A percentile compares a stretch with the other conserved stretches of the same genome.
Conservation (phyloP, 73 alveolate genomes). For the Paramecium octaurelia region DNA sequence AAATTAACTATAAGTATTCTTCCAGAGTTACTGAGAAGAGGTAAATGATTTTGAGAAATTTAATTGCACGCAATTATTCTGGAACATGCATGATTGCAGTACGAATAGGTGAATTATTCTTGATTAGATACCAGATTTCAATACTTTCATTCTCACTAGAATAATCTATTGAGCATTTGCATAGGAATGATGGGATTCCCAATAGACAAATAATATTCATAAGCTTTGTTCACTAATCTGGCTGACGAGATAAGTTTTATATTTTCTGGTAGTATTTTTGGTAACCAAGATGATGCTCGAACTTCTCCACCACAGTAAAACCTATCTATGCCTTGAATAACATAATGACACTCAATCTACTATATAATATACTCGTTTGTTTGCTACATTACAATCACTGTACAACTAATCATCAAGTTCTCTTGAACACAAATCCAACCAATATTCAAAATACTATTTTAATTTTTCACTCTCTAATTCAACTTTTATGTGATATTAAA, state of each 20-base stretch:
- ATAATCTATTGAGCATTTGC: background rate
- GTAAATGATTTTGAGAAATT: background rate
- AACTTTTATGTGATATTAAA: constrained; percentile 7
- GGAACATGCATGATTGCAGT: background rate
- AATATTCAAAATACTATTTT: constrained; percentile 44
- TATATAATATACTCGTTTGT: constrained; percentile 2
- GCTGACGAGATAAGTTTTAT: background rate
- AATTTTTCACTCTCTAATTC: constrained; percentile 42
- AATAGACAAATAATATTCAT: background rate
- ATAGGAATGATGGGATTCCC: background rate
- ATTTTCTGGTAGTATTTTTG: constrained; percentile 17
- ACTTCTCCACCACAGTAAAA: constrained; percentile 14
- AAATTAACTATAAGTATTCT: background rate
- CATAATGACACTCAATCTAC: background rate
- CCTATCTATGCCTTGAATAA: constrained; percentile 4
- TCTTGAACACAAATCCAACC: constrained; percentile 16
- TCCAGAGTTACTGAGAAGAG: background rate
- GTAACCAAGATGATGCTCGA: constrained; percentile 3
- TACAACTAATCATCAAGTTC: background rate
- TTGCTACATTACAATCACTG: background rate
- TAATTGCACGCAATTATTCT: background rate
- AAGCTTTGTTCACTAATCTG: background rate
- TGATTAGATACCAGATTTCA: background rate
- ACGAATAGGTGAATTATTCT: background rate
- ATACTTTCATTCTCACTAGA: background rate